Base-by-base conservation (phyloP, 805 yeast species). In the Lipomyces lipofer region DNA sequence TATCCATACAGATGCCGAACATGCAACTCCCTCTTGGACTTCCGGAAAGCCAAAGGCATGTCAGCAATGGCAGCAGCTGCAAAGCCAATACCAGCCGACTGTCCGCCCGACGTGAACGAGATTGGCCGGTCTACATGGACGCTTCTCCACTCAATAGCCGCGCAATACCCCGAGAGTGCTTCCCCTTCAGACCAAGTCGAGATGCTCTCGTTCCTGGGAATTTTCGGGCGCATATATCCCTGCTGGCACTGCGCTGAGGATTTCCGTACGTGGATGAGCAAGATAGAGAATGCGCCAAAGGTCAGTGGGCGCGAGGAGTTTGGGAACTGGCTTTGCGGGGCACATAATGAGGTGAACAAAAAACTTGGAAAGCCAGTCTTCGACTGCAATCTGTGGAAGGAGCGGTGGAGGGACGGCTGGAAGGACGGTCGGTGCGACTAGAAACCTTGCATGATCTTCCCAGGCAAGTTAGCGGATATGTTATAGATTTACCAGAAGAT, bases 341-440 rank as follows among this genome's bases (percentile, higher is more conserved):
- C 98, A 1, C 99, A 94, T 71, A 94, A 94, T 66, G 87, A 80
- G 33, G 98, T 94, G n/a, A 94, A 94, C 69, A 75, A 69, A 17
- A 91, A 90, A 69, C 68, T 92, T 25, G 95, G 96, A 0, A 94
- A 94, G 71, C 88, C 88, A 5, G 75, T 74, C 52, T 94, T 94
- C 67, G 90, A 92, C 67, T 92, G 98, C 65, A 75, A 83, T 54
- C 77, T 87, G 60, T 94, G 99, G 99, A 84, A 84, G 67, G 82
- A 86, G 64, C 82, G 99, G 67, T 92, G 99, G 99, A 83, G 79
- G 62, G 95, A 88, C 64, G 97, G 97, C 0, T 90, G 96, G 97
- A 85, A 86, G 33, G 82, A 79, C 62, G 81, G 81, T 1, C 68
- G 76, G 22, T 78, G 82, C 60, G 80, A 78, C 54, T 75, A 59